These are phyloP conservation scores for Tetrapisispora nanseiensis DNA, from an alignment of 805 yeast species.

Conservation along the genomic window DNA sequence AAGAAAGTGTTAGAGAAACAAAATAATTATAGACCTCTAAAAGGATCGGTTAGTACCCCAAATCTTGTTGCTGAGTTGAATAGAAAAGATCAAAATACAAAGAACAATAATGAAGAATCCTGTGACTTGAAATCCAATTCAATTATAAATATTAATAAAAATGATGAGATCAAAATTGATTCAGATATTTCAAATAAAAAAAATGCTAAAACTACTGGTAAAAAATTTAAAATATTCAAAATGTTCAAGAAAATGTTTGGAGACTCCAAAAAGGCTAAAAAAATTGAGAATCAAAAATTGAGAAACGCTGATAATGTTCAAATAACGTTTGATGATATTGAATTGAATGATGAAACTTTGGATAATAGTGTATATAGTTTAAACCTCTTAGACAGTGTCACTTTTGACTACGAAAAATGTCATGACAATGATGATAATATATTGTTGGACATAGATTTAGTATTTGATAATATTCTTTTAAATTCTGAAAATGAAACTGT, in stretches of 20 bases:
- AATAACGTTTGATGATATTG: background rate
- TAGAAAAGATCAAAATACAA: background rate
- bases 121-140: too few species aligned
- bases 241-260: background rate
- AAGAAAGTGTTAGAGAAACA: background rate
- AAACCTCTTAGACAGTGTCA: background rate
- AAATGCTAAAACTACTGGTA: background rate
- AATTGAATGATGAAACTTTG: background rate
- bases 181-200: background rate
- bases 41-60: background rate
- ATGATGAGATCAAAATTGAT: background rate
- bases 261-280: background rate
- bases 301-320: background rate
- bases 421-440: constrained; percentile 14
- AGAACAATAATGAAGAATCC: background rate
- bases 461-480: constrained; percentile 23
- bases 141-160: too few species aligned
- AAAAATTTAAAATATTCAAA: background rate
- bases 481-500: constrained; percentile 11
- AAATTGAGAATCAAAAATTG: background rate
- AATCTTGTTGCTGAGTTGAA: background rate
- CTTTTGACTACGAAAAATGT: constrained; percentile 1
- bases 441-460: constrained; percentile 23
- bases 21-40: background rate
- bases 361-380: background rate